Evolutionary conservation across 495 filamentous ascomycete species (phyloP).

Genomic region (Podospora bellae-mahoneyi): DNA sequence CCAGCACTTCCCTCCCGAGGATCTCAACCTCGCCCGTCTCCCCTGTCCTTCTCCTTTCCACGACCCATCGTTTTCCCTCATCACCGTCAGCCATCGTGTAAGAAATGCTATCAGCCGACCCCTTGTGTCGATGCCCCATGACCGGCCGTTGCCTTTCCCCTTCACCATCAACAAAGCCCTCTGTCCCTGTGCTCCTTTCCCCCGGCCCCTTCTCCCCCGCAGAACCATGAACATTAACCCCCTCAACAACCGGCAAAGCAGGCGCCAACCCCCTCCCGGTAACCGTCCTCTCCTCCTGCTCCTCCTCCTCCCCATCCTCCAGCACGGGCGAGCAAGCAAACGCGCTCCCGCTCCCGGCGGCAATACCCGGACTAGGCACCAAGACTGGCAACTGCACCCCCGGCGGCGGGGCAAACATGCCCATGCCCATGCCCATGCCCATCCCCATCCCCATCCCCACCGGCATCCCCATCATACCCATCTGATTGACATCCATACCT

Average conservation of each 20-base stretch:
- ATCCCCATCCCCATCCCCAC: neutral
- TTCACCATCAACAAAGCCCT: neutral
- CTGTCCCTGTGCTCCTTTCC: slow-evolving; percentile 2
- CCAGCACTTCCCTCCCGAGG: slow-evolving; percentile 35
- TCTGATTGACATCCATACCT: slow-evolving; percentile 7
- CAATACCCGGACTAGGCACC: neutral
- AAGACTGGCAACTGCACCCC: neutral
- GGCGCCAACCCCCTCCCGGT: slow-evolving; percentile 5
- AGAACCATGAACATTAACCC: neutral
- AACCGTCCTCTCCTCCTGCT: neutral
- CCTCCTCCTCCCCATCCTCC: slow-evolving; percentile 7
- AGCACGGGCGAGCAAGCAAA: slow-evolving; percentile 3
- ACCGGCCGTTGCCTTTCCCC: slow-evolving; percentile 20
- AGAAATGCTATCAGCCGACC: slow-evolving; percentile 56
- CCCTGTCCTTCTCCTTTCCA: slow-evolving; percentile 52
- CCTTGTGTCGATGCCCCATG: slow-evolving; percentile 45
- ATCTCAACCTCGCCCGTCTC: slow-evolving; percentile 53
- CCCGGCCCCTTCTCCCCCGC: neutral
- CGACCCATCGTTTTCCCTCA: slow-evolving; percentile 52
- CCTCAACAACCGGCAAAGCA: slow-evolving; percentile 7
- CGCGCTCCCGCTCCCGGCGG: neutral
- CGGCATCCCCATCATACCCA: neutral
- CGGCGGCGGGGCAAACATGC: neutral
- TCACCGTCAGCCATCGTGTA: slow-evolving; percentile 53
- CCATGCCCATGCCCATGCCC: neutral